Evolutionary conservation across 495 filamentous ascomycete species (phyloP).

Genomic region (Stereocaulon alpinum): DNA sequence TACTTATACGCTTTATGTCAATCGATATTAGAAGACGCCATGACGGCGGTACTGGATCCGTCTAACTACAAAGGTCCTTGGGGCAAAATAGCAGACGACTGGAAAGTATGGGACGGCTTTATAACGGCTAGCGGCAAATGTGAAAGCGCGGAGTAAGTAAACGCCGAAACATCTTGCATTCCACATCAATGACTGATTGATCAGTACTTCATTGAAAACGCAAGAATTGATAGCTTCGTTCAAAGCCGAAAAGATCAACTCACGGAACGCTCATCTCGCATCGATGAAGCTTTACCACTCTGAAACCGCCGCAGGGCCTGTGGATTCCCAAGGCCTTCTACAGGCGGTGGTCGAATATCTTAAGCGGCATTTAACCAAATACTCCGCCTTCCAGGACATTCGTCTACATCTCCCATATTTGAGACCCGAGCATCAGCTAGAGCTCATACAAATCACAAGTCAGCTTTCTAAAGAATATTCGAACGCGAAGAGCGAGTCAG

Average conservation of each 20-base stretch:
- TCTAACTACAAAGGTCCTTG: not conserved
- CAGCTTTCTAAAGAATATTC: slow-evolving; percentile 1
- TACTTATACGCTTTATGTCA: slow-evolving; percentile 35
- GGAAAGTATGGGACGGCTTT: slow-evolving; percentile 44
- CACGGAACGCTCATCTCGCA: slow-evolving; percentile 41
- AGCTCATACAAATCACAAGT: slow-evolving; percentile 25
- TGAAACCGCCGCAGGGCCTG: not conserved
- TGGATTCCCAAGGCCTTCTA: slow-evolving; percentile 27
- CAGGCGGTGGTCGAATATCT: slow-evolving; percentile 40
- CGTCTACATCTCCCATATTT: slow-evolving; percentile 34
- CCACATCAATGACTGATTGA: not conserved
- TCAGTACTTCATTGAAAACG: slow-evolving; percentile 11
- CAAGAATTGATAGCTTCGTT: slow-evolving; percentile 15
- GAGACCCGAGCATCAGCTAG: slow-evolving; percentile 28
- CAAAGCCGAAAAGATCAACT: slow-evolving; percentile 24
- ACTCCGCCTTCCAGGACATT: slow-evolving; percentile 46
- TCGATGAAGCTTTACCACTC: slow-evolving; percentile 11
- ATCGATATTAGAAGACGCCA: slow-evolving; percentile 30
- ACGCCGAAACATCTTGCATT: not conserved
- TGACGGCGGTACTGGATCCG: slow-evolving; percentile 22
- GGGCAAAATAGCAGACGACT: slow-evolving; percentile 39
- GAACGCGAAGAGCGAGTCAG: not conserved
- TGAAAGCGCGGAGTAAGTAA: slow-evolving; percentile 11
- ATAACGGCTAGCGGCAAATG: slow-evolving; percentile 22
- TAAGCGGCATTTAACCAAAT: slow-evolving; percentile 38